These are phyloP conservation scores for Sporothrix mexicana DNA, from an alignment of 2,329 filamentous ascomycete species.

Conservation along the genomic window DNA sequence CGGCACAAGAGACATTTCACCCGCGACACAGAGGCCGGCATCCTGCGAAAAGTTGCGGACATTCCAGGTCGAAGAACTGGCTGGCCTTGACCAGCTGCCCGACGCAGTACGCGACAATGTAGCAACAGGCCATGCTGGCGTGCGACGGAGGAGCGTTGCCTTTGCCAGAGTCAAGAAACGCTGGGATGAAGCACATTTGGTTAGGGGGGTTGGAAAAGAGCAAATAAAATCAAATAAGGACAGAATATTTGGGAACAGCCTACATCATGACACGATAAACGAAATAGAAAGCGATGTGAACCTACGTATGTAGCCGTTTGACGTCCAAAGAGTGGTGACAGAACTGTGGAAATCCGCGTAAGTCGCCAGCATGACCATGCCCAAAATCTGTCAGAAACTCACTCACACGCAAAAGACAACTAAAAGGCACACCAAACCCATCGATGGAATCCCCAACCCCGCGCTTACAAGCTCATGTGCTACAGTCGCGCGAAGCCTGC, in stretches of 20 bases:
- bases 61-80: not conserved
- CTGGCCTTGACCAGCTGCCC: constrained; percentile 9
- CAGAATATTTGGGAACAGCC: too few species aligned
- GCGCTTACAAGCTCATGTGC: not conserved
- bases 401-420: too few species aligned
- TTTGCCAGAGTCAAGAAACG: not conserved
- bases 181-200: not conserved
- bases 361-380: not conserved
- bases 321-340: not conserved
- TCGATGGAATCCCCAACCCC: not conserved
- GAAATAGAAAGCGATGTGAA: not conserved
- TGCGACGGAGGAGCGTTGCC: too few species aligned
- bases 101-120: not conserved
- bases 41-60: not conserved
- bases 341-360: not conserved
- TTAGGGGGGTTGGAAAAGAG: too few species aligned
- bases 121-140: not conserved
- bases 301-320: not conserved
- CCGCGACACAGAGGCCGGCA: not conserved
- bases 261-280: not conserved
- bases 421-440: not conserved
- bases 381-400: too few species aligned
- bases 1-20: not conserved
- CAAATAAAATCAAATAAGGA: too few species aligned
- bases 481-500: not conserved